Evolutionary conservation across 2,329 filamentous ascomycete genomes (phyloP), one percentile per base, ranked within the genome.

Genomic region (Talaromyces amestolkiae): DNA sequence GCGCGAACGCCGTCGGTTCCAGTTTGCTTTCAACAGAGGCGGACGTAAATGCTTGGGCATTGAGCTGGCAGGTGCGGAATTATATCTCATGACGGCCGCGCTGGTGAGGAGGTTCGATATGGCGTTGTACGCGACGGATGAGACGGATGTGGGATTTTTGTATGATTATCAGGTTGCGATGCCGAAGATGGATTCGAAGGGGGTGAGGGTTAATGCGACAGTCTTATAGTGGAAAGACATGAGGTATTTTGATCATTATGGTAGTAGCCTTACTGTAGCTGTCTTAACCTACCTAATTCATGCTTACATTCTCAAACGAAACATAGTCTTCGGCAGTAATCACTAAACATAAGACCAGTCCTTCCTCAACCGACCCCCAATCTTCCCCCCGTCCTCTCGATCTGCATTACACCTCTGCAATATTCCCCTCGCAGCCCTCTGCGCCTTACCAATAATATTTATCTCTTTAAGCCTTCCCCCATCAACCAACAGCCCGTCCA

Each of bases 401-500:
- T 43, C 10, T 43, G 4, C 2, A 37, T 64, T 64, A 22, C 63
- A 60, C 24, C 54, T 47, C 56, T 54, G 43, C 9, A 53, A 15
- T n/a, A 64, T 64, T 1, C 45, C 56, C n/a, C 51, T 64, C 13
- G 43, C 54, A 43, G 63, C 54, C 8, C n/a, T 5, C n/a, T 64
- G 43, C 8, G 63, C 63, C 27, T 45, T 60, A 8, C 33, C 17
- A 5, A 64, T 51, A 11, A 64, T 60, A 19, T 60, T 56, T 13
- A 22, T 17, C 35, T 60, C 63, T 53, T 65, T 67, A 0, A 47
- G 41, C 17, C 47, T 39, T 1, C 70, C 69, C 35, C 70, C 69
- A 11, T 58, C 11, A 0, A 71, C 65, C 53, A 81, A 63, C 49
- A 68, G 69, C 1, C 78, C 70, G 15, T 71, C 63, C 45, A 71